A percentile compares a stretch with the other conserved stretches of the same genome.
Conservation (phyloP, 1,139 yeast genomes). For the Geotrichum bryndzae region DNA sequence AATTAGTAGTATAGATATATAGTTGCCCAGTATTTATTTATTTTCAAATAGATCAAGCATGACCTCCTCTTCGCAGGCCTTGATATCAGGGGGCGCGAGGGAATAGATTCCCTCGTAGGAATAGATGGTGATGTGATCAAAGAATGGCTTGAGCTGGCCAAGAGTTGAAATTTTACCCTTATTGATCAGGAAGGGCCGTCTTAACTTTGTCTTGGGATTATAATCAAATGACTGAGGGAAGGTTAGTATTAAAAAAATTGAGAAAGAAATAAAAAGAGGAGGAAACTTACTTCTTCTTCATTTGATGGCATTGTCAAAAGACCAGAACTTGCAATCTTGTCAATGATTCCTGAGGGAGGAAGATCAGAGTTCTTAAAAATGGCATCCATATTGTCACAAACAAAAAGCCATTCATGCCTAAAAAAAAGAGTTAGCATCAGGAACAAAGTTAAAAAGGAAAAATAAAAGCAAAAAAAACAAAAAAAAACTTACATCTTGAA, state of each 20-base stretch:
- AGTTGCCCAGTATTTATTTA: not conserved
- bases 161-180: slow-evolving; percentile 25
- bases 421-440: not conserved
- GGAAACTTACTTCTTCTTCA: not conserved
- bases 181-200: slow-evolving; percentile 16
- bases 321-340: slow-evolving; percentile 31
- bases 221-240: slow-evolving; percentile 8
- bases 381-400: slow-evolving; percentile 65
- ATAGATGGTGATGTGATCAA: slow-evolving; percentile 62
- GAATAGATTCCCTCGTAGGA: slow-evolving; percentile 70
- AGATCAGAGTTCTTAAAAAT: slow-evolving; percentile 40
- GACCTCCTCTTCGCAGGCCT: slow-evolving; percentile 49
- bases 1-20: not conserved
- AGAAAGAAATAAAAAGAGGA: slow-evolving; percentile 6
- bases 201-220: slow-evolving; percentile 2
- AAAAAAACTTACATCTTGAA: slow-evolving; percentile 47
- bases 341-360: slow-evolving; percentile 38
- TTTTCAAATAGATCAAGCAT: slow-evolving; percentile 47
- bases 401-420: slow-evolving; percentile 71
- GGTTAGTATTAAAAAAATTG: not conserved
- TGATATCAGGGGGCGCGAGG: slow-evolving; percentile 45
- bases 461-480: not conserved
- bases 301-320: slow-evolving; percentile 18
- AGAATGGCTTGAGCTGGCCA: slow-evolving; percentile 57
- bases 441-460: not conserved